phyloP scores from a whole-genome alignment of 495 filamentous ascomycete genomes.

The Acidomyces sp. region DNA sequence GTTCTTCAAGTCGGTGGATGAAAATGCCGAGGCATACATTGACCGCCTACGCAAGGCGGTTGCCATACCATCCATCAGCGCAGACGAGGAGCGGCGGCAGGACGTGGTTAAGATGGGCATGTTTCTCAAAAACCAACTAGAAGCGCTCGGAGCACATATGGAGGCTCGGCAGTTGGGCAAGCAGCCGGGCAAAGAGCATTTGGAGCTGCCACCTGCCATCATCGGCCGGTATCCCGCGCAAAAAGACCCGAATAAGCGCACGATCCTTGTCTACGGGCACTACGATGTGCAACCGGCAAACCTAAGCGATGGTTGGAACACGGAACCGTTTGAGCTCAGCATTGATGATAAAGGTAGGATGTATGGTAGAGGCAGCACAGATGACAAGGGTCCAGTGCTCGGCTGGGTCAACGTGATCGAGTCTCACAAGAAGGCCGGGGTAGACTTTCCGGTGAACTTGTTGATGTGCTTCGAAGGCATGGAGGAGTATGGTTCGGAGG shows the following conservation, averaged over 20 bases:
- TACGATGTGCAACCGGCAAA: slow-evolving; percentile 97
- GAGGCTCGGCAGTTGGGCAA: slow-evolving; percentile 73
- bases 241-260: slow-evolving; percentile 77
- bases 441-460: slow-evolving; percentile 93
- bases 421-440: slow-evolving; percentile 83
- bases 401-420: slow-evolving; percentile 98
- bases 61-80: slow-evolving; percentile 88
- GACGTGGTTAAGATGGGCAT: slow-evolving; percentile 92
- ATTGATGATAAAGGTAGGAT: slow-evolving; percentile 82
- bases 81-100: slow-evolving; percentile 70
- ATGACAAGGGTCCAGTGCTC: slow-evolving; percentile 96
- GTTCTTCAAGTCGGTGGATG: slow-evolving; percentile 51
- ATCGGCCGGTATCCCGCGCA: slow-evolving; percentile 67
- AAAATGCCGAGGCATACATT: slow-evolving; percentile 69
- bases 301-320: slow-evolving; percentile 90
- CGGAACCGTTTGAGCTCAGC: slow-evolving; percentile 84
- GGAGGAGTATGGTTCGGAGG: slow-evolving; percentile 98
- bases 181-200: slow-evolving; percentile 76
- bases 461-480: slow-evolving; percentile 99
- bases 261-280: slow-evolving; percentile 93
- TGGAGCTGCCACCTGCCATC: slow-evolving; percentile 85
- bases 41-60: slow-evolving; percentile 83
- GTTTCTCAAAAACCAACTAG: slow-evolving; percentile 73
- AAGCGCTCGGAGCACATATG: slow-evolving; percentile 69
- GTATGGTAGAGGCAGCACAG: slow-evolving; percentile 89